Evolutionary conservation across 1,284 basidiomycete genomes (phyloP), one percentile per base, ranked within the genome.

Genomic region (Pascua guehoae): DNA sequence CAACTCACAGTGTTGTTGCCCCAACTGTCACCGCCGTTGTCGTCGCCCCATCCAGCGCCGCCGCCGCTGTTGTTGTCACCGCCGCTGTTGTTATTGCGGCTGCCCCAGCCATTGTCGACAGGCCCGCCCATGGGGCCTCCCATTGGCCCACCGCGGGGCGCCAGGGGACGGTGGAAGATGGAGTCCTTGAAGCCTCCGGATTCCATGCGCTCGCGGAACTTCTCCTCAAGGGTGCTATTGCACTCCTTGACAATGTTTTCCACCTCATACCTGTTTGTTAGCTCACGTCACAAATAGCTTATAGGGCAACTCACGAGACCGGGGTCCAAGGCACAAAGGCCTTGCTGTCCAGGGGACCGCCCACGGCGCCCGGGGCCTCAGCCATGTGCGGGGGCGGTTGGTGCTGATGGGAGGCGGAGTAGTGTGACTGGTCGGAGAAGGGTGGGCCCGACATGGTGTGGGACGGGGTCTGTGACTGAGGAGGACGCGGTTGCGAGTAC

Each of bases 71-170:
- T 47, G 47, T n/a, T 16, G n/a, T 49, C 54, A 51, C 51, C 56
- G 41, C 58, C 54, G 17, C 16, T 24, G 51, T 57, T 44, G 8
- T 32, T 7, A 32, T 32, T 32, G 24, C 50, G 50, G 47, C 18
- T 16, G 16, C 51, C 54, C 54, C 51, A 60, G 45, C 58, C 54
- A 15, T 16, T 24, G 51, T 57, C 47, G 8, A 32, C 24, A 32
- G 24, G 24, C 24, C 24, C 24, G 4, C 24, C 4, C 24, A 32
- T 32, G 24, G 24, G 24, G 24, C 24, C 24, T 32, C 24, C 24
- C 24, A 32, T 32, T 32, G 24, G 24, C 24, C 24, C 24, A 32
- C 24, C 24, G 24, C 24, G 24, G 24, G 24, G 24, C 24, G 24
- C 24, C 24, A 4, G 24, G 4, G 24, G 24, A 32, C 24, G 24